These are phyloP conservation scores for Aspergillus mulundensis DNA, from an alignment of 495 filamentous ascomycete genomes.

Conservation along the genomic window DNA sequence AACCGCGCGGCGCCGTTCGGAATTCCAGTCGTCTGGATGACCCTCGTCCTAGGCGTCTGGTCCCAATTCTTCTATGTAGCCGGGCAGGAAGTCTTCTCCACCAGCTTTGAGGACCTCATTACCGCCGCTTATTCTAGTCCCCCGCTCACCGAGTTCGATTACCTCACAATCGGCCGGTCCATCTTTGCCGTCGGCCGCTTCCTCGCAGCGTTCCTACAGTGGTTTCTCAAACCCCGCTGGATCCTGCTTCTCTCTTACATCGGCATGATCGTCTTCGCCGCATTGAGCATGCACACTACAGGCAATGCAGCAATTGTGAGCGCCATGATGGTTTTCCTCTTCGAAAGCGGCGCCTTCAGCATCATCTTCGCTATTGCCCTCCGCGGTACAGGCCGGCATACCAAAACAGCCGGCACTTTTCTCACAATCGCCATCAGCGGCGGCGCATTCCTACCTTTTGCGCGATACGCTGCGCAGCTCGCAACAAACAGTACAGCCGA, in stretches of 20 bases:
- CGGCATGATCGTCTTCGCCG: conserved; percentile 52
- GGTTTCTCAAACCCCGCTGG: conserved; percentile 58
- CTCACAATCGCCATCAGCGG: conserved; percentile 55
- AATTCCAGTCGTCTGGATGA: conserved; percentile 53
- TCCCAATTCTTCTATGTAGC: conserved; percentile 65
- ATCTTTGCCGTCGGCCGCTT: conserved; percentile 63
- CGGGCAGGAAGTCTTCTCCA: conserved; percentile 57
- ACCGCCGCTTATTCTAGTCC: conserved; percentile 23
- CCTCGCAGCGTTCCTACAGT: conserved; percentile 49
- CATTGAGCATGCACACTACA: conserved; percentile 50
- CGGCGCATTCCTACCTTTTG: conserved; percentile 54
- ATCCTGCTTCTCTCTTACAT: conserved; percentile 55
- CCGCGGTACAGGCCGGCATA: conserved; percentile 57
- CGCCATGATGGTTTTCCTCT: conserved; percentile 55
- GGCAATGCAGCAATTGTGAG: conserved; percentile 46
- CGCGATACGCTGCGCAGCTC: conserved; percentile 45
- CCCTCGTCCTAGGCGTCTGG: conserved; percentile 52
- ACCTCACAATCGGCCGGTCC: conserved; percentile 52
- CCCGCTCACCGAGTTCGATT: conserved; percentile 36
- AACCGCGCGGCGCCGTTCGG: conserved; percentile 44
- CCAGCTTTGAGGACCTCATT: conserved; percentile 43
- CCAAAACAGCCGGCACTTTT: conserved; percentile 53
- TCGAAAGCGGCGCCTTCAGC: conserved; percentile 59
- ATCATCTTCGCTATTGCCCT: conserved; percentile 58
- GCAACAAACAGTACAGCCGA: conserved; percentile 36